Evolutionary conservation across 257 asterid species (phyloP).

Genomic region (Jasminum sambac): DNA sequence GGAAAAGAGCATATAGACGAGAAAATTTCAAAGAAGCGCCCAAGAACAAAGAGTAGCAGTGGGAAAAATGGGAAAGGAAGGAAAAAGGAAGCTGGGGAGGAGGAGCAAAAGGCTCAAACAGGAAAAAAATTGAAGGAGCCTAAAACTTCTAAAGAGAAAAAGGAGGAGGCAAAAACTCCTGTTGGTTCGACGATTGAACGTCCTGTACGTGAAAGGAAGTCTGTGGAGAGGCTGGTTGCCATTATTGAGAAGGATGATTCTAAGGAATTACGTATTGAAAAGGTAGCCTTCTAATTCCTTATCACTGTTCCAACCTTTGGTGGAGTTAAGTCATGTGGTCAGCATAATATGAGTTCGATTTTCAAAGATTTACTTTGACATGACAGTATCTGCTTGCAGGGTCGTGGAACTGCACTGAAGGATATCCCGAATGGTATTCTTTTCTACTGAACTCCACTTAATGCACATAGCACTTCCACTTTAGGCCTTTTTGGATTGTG

Average conservation of each 20-base stretch:
- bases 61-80: constrained; percentile 35
- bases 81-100: constrained; percentile 45
- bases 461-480: background rate
- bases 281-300: constrained; percentile 44
- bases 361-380: constrained; percentile 20
- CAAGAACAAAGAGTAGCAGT: constrained; percentile 45
- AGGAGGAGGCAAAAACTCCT: constrained; percentile 68
- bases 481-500: background rate
- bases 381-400: constrained; percentile 49
- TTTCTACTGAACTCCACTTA: constrained; percentile 12
- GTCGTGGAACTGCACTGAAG: constrained; percentile 92
- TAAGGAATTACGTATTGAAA: constrained; percentile 69
- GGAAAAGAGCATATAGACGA: constrained; percentile 36
- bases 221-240: constrained; percentile 92
- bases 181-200: constrained; percentile 58
- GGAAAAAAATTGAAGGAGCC: constrained; percentile 35
- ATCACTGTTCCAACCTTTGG: constrained; percentile 6
- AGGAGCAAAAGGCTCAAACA: constrained; percentile 28
- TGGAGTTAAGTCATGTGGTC: background rate
- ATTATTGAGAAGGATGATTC: constrained; percentile 62
- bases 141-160: constrained; percentile 30
- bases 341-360: background rate
- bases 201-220: constrained; percentile 90
- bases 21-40: constrained; percentile 52
- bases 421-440: constrained; percentile 89